phyloP scores from a whole-genome alignment of 257 asterid genomes.

The Ehretia macrophylla region DNA sequence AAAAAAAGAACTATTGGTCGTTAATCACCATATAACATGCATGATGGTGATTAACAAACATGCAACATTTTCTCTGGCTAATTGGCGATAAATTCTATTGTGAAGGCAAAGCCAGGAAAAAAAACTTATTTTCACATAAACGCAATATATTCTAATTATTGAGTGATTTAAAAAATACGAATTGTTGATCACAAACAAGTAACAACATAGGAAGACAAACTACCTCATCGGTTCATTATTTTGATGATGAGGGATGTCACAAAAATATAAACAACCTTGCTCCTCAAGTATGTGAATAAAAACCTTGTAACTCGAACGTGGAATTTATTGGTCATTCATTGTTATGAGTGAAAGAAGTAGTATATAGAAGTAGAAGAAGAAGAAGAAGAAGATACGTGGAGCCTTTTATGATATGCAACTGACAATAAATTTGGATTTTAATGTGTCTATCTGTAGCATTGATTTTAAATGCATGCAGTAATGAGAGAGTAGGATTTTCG shows the following conservation, averaged over 20 bases:
- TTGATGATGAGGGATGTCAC: background rate
- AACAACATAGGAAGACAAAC: background rate
- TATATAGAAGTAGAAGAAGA: background rate
- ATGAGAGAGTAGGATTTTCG: conserved; percentile 40
- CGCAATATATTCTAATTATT: no score
- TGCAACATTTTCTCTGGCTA: no score
- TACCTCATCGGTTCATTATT: background rate
- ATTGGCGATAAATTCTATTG: no score
- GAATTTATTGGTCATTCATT: background rate
- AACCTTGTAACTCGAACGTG: background rate
- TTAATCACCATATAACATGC: no score
- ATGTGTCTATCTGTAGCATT: conserved; percentile 19
- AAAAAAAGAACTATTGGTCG: no score
- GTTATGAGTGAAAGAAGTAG: background rate
- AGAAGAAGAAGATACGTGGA: background rate
- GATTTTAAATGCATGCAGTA: conserved; percentile 34
- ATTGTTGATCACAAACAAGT: no score
- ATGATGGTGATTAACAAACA: no score
- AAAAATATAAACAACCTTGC: no score
- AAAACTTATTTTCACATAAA: no score
- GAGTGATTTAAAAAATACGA: no score
- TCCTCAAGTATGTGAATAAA: no score
- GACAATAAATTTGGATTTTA: conserved; percentile 31
- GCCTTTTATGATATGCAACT: background rate
- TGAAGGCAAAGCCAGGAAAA: no score